These are phyloP conservation scores for Lactifluus piperatus DNA, from an alignment of 768 basidiomycete species.

Conservation along the genomic window DNA sequence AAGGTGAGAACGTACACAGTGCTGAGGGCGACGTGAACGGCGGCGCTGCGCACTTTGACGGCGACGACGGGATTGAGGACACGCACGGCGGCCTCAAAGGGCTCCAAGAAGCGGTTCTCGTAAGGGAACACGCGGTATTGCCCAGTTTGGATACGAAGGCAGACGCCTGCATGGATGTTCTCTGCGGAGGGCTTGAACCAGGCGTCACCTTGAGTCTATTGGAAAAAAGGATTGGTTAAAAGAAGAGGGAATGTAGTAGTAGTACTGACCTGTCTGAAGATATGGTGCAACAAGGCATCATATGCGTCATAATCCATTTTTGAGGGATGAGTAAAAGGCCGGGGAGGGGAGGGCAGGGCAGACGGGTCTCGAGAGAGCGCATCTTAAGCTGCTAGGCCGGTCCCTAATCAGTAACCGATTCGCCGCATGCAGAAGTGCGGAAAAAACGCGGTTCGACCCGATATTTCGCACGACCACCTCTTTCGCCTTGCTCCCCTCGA, in stretches of 20 bases:
- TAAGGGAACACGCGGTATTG: constrained; percentile 80
- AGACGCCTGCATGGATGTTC: constrained; percentile 72
- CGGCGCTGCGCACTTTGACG: constrained; percentile 71
- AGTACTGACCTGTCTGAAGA: constrained; percentile 58
- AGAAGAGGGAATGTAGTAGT: background rate
- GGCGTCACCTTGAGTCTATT: constrained; percentile 72
- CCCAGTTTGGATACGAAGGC: constrained; percentile 57
- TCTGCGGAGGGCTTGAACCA: constrained; percentile 86
- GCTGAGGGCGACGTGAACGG: constrained; percentile 68
- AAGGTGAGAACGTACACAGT: constrained; percentile 44
- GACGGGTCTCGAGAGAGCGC: too few species aligned
- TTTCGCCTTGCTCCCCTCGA: too few species aligned
- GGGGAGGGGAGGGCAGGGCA: constrained; percentile 11
- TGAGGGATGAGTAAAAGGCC: background rate
- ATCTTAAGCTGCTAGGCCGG: too few species aligned
- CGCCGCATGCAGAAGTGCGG: too few species aligned
- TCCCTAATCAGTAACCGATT: too few species aligned
- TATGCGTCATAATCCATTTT: constrained; percentile 75
- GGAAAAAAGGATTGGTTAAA: constrained; percentile 21
- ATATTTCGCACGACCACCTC: too few species aligned
- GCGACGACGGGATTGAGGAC: constrained; percentile 76
- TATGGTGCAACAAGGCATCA: constrained; percentile 71
- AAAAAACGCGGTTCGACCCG: too few species aligned
- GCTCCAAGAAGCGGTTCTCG: constrained; percentile 69
- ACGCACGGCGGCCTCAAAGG: constrained; percentile 75